Evolutionary conservation across 129 eudicot genomes (phyloP).

Genomic region (Glebionis coronaria): DNA sequence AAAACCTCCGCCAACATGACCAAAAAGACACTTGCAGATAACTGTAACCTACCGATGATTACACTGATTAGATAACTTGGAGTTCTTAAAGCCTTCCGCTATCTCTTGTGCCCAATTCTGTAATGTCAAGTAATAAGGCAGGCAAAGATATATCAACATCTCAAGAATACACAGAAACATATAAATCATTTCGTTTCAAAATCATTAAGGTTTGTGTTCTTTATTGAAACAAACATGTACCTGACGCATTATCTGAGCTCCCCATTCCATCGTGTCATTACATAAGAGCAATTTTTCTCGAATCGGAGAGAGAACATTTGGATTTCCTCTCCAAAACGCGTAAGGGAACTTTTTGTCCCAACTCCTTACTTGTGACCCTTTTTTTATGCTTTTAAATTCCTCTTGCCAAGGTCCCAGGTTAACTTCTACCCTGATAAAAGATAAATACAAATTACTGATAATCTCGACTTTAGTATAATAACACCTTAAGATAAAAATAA

Average conservation of each 20-base stretch:
- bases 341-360: slow-evolving; percentile 51
- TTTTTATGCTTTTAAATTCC: slow-evolving; percentile 59
- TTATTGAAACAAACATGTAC: slow-evolving; percentile 25
- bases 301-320: slow-evolving; percentile 56
- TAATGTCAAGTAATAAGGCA: slow-evolving; percentile 14
- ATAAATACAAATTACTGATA: slow-evolving; percentile 12
- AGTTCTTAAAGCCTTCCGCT: slow-evolving; percentile 46
- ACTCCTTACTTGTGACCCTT: slow-evolving; percentile 46
- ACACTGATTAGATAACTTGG: slow-evolving; percentile 70
- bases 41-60: slow-evolving; percentile 49
- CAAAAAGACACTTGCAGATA: background rate
- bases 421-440: slow-evolving; percentile 59
- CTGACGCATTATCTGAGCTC: slow-evolving; percentile 80
- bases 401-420: slow-evolving; percentile 70
- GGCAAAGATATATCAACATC: background rate
- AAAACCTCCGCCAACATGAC: slow-evolving; percentile 1
- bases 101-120: slow-evolving; percentile 70
- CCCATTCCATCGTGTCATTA: slow-evolving; percentile 57
- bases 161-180: slow-evolving; percentile 2
- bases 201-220: background rate
- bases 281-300: slow-evolving; percentile 49
- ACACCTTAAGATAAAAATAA: too few relatives aligned
- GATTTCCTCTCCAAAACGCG: slow-evolving; percentile 93
- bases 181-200: background rate
- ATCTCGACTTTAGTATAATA: background rate